These are phyloP conservation scores for Globisporangium radiosum DNA, from an alignment of 352 stramenopile species.

Conservation along the genomic window DNA sequence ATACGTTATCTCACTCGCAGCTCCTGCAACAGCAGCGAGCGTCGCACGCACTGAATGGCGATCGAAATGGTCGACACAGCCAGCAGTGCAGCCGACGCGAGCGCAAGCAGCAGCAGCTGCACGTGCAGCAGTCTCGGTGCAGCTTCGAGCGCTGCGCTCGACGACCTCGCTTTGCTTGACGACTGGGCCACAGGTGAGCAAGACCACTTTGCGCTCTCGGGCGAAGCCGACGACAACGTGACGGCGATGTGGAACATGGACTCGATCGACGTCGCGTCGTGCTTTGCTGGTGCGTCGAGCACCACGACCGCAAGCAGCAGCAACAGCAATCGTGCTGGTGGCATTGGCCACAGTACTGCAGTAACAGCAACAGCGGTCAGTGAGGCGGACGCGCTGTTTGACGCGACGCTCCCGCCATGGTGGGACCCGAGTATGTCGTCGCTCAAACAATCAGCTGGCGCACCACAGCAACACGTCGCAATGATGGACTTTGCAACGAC, in stretches of 20 bases:
- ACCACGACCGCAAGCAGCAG: neutral
- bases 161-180: conserved; percentile 20
- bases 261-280: conserved; percentile 18
- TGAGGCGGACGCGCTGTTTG: conserved; percentile 5
- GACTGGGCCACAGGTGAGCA: conserved; percentile 17
- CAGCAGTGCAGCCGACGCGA: conserved; percentile 1
- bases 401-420: conserved; percentile 6
- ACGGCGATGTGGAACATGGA: conserved; percentile 21
- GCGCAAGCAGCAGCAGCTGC: neutral
- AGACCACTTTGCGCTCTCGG: conserved; percentile 6
- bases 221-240: conserved; percentile 22
- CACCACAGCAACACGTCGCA: neutral
- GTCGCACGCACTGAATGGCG: conserved; percentile 9
- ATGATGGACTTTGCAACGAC: neutral
- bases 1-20: neutral
- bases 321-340: neutral
- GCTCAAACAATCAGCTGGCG: conserved; percentile 1
- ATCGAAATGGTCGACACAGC: conserved; percentile 13
- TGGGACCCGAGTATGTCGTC: conserved; percentile 10
- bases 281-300: conserved; percentile 11
- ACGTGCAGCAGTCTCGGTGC: neutral
- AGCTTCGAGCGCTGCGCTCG: conserved; percentile 6
- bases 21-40: neutral
- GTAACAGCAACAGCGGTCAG: neutral
- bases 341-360: too few species aligned